Base-by-base conservation (phyloP, 1,139 yeast genomes). In the Kluyveromyces marxianus region DNA sequence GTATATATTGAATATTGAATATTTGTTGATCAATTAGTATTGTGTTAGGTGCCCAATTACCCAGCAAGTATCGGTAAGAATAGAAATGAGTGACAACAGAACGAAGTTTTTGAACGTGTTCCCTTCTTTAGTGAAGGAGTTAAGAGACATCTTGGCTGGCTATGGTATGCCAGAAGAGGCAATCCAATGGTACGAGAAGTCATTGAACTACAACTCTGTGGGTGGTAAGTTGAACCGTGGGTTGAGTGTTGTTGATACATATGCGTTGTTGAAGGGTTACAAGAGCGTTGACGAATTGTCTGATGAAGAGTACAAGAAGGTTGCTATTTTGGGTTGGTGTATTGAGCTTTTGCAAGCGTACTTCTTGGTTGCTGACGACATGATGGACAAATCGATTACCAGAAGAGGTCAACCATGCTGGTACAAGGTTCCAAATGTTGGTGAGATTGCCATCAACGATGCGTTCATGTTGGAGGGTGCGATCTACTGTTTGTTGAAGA, bases 351-450 rank as follows among this genome's bases (percentile, higher is more conserved):
- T 92, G 58, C 99, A 94, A 70, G 98, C 97, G 2, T 92, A 88
- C 68, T 94, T 94, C 73, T 76, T 94, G 58, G 97, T 94, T 45
- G 95, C 97, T 34, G 99, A 94, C 67, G 99, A 94, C 67, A 94
- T 94, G 79, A 94, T 94, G 99, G 99, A 94, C 69, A 81, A 81
- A 56, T 87, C 97, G 35, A 85, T 88, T 68, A 94, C 98, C 41
- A 86, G 99, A 75, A 83, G 99, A 66, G 97, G 97, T 47, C 97
- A 92, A 69, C 92, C 96, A 57, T 94, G 99, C 71, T 94, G 98
- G 98, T 94, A 90, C 72, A 82, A 72, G 62, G 77, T 71, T 45
- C 83, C 81, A 51, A 81, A 80, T 39, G 96, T 90, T 48, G 87
- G 86, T 38, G 87, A 88, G 66, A 84, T 92, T 65, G 98, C 99